Percentiles rank a stretch among this genome's conserved stretches.
Evolutionary conservation across 257 asterid species (phyloP).

Genomic region (Verbena officinalis): DNA sequence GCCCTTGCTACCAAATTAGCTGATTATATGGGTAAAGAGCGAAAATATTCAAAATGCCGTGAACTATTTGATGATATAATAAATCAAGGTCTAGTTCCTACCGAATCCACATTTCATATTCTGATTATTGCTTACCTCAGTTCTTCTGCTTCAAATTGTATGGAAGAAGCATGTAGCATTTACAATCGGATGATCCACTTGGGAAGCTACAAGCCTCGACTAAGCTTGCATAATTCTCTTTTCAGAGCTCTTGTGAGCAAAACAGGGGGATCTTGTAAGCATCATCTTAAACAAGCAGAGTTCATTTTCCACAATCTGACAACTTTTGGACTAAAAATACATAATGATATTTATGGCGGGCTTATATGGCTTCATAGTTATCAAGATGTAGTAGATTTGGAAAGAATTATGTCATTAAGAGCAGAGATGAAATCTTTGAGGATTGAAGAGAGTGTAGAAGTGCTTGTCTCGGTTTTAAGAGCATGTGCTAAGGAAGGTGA

Average conservation of each 20-base stretch:
- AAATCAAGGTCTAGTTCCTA: conserved; percentile 81
- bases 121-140: conserved; percentile 82
- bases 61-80: conserved; percentile 81
- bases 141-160: conserved; percentile 54
- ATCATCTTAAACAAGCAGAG: conserved; percentile 83
- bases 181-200: conserved; percentile 90
- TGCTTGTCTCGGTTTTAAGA: conserved; percentile 72
- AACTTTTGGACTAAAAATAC: conserved; percentile 61
- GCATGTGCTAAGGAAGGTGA: conserved; percentile 84
- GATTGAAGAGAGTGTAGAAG: conserved; percentile 59
- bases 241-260: conserved; percentile 74
- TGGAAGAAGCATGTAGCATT: conserved; percentile 78
- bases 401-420: conserved; percentile 65
- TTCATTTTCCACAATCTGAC: conserved; percentile 74
- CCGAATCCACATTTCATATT: conserved; percentile 84
- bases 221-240: conserved; percentile 84
- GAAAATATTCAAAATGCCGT: conserved; percentile 79
- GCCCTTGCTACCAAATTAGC: conserved; percentile 85
- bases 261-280: conserved; percentile 54
- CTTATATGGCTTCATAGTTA: conserved; percentile 93
- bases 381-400: conserved; percentile 75
- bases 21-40: conserved; percentile 92
- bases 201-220: conserved; percentile 84
- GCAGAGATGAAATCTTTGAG: conserved; percentile 64
- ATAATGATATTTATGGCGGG: conserved; percentile 72